These are phyloP conservation scores for Paecilomyces sp. DNA, from an alignment of 2,329 filamentous ascomycete genomes.

Conservation along the genomic window DNA sequence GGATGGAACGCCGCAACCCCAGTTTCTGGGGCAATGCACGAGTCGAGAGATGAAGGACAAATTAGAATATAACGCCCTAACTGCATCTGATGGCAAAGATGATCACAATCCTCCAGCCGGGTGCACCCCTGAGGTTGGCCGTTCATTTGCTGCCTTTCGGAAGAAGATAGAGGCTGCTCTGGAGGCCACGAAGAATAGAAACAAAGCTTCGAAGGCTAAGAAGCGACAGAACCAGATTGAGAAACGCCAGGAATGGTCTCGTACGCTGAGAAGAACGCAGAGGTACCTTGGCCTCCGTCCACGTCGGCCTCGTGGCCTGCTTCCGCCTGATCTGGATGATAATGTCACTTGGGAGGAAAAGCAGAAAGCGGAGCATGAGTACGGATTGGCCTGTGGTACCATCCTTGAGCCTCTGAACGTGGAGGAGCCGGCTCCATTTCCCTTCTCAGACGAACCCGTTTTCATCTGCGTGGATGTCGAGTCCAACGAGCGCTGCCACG, in stretches of 20 bases:
- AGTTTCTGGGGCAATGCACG: constrained; percentile 56
- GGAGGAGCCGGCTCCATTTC: constrained; percentile 37
- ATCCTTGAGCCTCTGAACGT: constrained; percentile 36
- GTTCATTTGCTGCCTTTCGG: constrained; percentile 42
- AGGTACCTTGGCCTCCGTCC: constrained; percentile 64
- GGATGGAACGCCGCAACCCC: constrained; percentile 56
- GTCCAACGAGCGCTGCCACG: constrained; percentile 61
- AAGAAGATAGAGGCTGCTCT: constrained; percentile 47
- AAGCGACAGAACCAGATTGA: constrained; percentile 42
- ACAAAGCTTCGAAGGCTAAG: constrained; percentile 42
- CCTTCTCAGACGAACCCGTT: constrained; percentile 51
- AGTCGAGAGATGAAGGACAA: constrained; percentile 37
- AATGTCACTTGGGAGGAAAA: constrained; percentile 16
- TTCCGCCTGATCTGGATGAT: constrained; percentile 8
- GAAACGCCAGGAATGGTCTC: constrained; percentile 46
- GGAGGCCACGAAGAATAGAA: constrained; percentile 45
- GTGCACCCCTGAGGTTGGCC: constrained; percentile 15
- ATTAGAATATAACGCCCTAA: constrained; percentile 28
- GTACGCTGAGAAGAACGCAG: constrained; percentile 58
- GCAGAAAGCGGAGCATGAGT: constrained; percentile 13
- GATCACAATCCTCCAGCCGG: constrained; percentile 16
- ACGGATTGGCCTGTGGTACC: constrained; percentile 16
- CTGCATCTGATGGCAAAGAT: constrained; percentile 7
- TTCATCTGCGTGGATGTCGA: constrained; percentile 81
- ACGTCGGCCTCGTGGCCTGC: constrained; percentile 11